Percentiles rank a stretch among this genome's conserved stretches.
Evolutionary conservation across 176 grass and related monocot species (phyloP).

Genomic region (Rhynchospora breviuscula): DNA sequence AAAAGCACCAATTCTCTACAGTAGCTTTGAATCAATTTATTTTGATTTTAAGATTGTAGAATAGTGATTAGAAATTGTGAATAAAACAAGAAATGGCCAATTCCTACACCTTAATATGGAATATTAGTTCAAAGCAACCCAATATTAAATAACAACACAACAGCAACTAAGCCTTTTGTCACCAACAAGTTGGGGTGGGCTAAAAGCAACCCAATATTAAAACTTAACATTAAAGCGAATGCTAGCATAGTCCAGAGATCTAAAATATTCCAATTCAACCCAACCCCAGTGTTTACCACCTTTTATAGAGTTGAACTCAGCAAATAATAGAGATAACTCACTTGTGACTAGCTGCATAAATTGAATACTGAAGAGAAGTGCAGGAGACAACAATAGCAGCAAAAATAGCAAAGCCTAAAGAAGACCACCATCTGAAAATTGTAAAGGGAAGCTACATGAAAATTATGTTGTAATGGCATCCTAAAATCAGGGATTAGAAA

Average conservation of each 20-base stretch:
- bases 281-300: neutral
- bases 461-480: neutral
- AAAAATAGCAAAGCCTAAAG: slow-evolving; percentile 75
- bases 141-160: too few species aligned
- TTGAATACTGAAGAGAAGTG: slow-evolving; percentile 91
- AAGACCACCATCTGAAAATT: slow-evolving; percentile 84
- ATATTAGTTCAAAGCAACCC: neutral
- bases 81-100: neutral
- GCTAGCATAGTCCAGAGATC: neutral
- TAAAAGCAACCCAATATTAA: too few species aligned
- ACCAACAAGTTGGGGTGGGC: too few species aligned
- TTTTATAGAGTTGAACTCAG: neutral
- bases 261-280: neutral
- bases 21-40: neutral
- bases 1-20: neutral
- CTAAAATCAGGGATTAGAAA: slow-evolving; percentile 25
- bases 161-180: too few species aligned
- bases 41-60: too few species aligned
- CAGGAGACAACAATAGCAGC: slow-evolving; percentile 70
- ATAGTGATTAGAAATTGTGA: neutral
- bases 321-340: slow-evolving; percentile 18
- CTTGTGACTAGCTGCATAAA: slow-evolving; percentile 87
- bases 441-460: slow-evolving; percentile 34
- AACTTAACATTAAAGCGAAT: neutral
- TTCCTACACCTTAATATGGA: neutral